Percentiles rank a stretch among this genome's conserved stretches.
Conservation (phyloP, 192 early-diverging fungal genomes). For the Coemansia brasiliensis region DNA sequence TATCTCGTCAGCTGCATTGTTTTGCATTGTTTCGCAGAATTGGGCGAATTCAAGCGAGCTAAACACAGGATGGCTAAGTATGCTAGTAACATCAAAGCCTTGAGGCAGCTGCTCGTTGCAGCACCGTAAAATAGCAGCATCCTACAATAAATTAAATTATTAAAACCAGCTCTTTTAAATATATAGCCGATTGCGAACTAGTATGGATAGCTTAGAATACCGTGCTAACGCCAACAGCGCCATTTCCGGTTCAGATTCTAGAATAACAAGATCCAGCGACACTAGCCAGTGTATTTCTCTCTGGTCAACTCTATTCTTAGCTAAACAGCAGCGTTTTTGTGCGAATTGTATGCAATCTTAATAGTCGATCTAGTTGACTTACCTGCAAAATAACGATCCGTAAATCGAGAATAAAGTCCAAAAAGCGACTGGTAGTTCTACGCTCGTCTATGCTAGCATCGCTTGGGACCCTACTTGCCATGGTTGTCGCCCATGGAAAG, state of each 20-base stretch:
- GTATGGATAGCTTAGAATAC: background rate
- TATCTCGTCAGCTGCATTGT: conserved; percentile 42
- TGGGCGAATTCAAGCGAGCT: conserved; percentile 36
- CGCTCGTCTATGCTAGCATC: conserved; percentile 25
- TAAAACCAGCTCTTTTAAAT: background rate
- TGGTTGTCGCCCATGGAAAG: conserved; percentile 49
- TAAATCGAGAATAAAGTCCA: conserved; percentile 49
- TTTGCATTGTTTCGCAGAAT: conserved; percentile 39
- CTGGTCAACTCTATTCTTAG: no score
- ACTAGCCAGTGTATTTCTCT: background rate
- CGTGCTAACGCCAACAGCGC: background rate
- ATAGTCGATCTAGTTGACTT: conserved; percentile 4
- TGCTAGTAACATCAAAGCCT: conserved; percentile 15
- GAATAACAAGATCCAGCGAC: background rate
- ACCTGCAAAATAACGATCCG: conserved; percentile 55
- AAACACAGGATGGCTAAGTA: conserved; percentile 39
- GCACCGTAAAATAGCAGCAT: conserved; percentile 43
- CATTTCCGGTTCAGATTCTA: no score
- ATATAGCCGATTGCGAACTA: background rate
- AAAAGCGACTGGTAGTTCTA: conserved; percentile 37
- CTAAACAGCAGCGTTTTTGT: no score
- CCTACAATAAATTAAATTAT: conserved; percentile 29
- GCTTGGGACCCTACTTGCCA: conserved; percentile 31
- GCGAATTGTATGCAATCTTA: background rate
- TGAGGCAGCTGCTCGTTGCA: conserved; percentile 28